Conservation (phyloP, 179 eudicot genomes). For the Gypsophila paniculata region DNA sequence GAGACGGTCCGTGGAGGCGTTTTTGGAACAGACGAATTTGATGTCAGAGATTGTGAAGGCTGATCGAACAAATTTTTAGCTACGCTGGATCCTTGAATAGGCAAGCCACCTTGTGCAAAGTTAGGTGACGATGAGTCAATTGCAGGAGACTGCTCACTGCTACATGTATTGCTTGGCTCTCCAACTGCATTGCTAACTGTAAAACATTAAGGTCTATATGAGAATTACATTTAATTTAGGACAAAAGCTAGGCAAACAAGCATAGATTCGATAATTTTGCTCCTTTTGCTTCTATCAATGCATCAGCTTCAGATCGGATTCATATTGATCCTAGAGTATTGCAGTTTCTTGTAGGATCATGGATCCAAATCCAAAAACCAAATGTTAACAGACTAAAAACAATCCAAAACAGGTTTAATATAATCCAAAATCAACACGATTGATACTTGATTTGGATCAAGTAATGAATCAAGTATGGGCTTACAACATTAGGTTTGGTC, state of each 20-base stretch:
- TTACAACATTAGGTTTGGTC: too few relatives aligned
- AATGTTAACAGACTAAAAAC: too few relatives aligned
- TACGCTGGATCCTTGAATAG: constrained; percentile 53
- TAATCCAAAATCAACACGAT: too few relatives aligned
- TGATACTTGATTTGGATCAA: too few relatives aligned
- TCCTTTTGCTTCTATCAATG: neutral
- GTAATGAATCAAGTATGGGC: too few relatives aligned
- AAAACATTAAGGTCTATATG: neutral
- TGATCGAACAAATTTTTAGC: constrained; percentile 67
- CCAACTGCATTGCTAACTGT: constrained; percentile 11
- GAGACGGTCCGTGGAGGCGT: constrained; percentile 63
- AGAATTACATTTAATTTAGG: neutral
- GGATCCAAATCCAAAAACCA: too few relatives aligned
- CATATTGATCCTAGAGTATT: too few relatives aligned
- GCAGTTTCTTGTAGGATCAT: too few relatives aligned
- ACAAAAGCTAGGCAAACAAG: neutral
- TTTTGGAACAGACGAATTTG: constrained; percentile 58
- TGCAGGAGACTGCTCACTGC: constrained; percentile 27
- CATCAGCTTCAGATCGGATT: too few relatives aligned
- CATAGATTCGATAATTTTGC: neutral
- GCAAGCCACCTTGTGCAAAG: constrained; percentile 27
- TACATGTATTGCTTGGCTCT: constrained; percentile 12
- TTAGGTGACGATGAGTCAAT: constrained; percentile 28
- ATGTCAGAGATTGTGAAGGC: constrained; percentile 40
- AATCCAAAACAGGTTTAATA: too few relatives aligned